phyloP scores from a whole-genome alignment of 2,329 filamentous ascomycete species.

The Pseudopyricularia cyperi region DNA sequence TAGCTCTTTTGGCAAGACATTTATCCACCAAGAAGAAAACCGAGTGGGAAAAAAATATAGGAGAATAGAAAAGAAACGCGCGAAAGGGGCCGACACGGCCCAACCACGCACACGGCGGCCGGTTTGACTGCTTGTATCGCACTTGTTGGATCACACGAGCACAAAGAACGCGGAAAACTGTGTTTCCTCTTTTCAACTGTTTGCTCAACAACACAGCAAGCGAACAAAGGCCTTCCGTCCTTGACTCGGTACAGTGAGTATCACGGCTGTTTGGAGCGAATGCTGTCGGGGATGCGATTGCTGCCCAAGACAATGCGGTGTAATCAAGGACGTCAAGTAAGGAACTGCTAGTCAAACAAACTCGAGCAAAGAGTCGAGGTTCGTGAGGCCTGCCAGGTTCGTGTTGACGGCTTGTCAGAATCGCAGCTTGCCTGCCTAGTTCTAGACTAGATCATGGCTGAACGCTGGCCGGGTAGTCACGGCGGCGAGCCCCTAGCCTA shows the following conservation, averaged over 20 bases:
- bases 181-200: neutral
- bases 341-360: neutral
- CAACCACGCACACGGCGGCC: neutral
- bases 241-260: neutral
- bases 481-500: neutral
- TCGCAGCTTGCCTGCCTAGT: neutral
- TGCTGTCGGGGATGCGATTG: neutral
- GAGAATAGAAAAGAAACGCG: neutral
- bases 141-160: neutral
- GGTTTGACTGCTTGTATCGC: neutral
- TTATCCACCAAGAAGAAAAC: neutral
- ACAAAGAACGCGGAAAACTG: neutral
- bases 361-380: neutral
- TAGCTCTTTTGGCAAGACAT: neutral
- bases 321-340: neutral
- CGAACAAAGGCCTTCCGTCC: neutral
- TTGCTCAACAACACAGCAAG: neutral
- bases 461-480: neutral
- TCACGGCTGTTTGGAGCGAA: neutral
- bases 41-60: neutral
- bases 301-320: neutral
- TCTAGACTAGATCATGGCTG: neutral
- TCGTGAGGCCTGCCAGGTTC: neutral
- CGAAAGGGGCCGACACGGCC: neutral
- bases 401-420: neutral